These are phyloP conservation scores for Globisporangium echinulatum DNA, from an alignment of 352 stramenopile genomes.

Conservation along the genomic window DNA sequence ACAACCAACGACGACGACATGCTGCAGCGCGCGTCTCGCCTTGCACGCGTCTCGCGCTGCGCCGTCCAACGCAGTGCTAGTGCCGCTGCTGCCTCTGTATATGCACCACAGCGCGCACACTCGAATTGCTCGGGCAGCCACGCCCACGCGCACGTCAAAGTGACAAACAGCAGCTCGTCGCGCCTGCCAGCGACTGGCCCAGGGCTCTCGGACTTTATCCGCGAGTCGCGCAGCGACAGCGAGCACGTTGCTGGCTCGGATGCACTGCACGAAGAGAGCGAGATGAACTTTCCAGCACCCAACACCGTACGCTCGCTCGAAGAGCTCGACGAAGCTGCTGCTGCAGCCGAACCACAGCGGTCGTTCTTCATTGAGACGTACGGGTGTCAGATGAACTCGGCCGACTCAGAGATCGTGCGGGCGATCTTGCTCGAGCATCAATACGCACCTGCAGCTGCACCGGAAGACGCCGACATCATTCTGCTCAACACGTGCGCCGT, in stretches of 20 bases:
- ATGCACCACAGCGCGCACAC: slow-evolving; percentile 15
- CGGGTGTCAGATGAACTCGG: slow-evolving; percentile 99
- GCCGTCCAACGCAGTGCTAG: neutral
- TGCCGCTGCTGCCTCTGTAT: neutral
- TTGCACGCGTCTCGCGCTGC: slow-evolving; percentile 2
- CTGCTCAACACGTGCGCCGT: slow-evolving; percentile 99
- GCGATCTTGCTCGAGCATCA: slow-evolving; percentile 85
- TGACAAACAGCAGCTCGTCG: slow-evolving; percentile 21
- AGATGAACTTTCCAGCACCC: slow-evolving; percentile 66
- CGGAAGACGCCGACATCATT: slow-evolving; percentile 90
- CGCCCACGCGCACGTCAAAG: slow-evolving; percentile 24
- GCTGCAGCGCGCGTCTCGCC: slow-evolving; percentile 9
- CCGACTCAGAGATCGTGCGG: slow-evolving; percentile 97
- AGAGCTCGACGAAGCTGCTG: slow-evolving; percentile 32
- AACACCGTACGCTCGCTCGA: slow-evolving; percentile 40
- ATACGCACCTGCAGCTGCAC: slow-evolving; percentile 51
- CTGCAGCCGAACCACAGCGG: slow-evolving; percentile 6
- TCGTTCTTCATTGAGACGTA: slow-evolving; percentile 93
- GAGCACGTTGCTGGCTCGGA: slow-evolving; percentile 20
- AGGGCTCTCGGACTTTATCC: slow-evolving; percentile 69
- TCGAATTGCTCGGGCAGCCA: slow-evolving; percentile 21
- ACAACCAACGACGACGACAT: slow-evolving; percentile 1
- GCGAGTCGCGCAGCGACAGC: slow-evolving; percentile 25
- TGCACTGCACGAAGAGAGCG: slow-evolving; percentile 37
- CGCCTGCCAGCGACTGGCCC: slow-evolving; percentile 38